Percentiles rank a stretch among this genome's conserved stretches.
Evolutionary conservation across 1,284 basidiomycete genomes (phyloP).

Genomic region (Irpex sp.): DNA sequence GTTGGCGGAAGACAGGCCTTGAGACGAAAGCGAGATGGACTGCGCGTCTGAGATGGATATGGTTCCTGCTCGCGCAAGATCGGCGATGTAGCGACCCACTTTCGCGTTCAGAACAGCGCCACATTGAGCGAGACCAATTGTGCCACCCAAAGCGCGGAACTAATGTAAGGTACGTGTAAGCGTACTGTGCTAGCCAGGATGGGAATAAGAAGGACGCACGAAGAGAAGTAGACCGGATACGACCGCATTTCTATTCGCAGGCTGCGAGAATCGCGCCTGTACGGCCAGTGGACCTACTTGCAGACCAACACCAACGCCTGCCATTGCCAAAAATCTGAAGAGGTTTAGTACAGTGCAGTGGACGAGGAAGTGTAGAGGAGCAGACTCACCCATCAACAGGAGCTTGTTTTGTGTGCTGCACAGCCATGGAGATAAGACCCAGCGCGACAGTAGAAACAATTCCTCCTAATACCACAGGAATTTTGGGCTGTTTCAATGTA

Average conservation of each 20-base stretch:
- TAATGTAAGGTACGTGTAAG: constrained; percentile 14
- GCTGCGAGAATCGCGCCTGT: constrained; percentile 44
- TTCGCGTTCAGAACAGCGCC: constrained; percentile 43
- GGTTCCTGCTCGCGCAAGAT: constrained; percentile 23
- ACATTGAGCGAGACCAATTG: constrained; percentile 48
- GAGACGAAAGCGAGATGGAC: constrained; percentile 20
- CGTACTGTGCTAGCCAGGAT: neutral
- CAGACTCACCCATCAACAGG: constrained; percentile 35
- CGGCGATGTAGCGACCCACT: constrained; percentile 32
- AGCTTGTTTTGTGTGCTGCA: constrained; percentile 32
- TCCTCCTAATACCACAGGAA: constrained; percentile 36
- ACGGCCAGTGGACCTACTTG: constrained; percentile 35
- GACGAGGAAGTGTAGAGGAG: neutral
- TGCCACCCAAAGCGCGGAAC: constrained; percentile 47
- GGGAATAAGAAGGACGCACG: constrained; percentile 27
- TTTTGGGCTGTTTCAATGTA: constrained; percentile 32
- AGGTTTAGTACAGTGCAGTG: neutral
- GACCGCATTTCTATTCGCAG: constrained; percentile 34
- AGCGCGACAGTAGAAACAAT: constrained; percentile 34
- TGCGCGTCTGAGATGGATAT: constrained; percentile 26
- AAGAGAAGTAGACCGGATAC: constrained; percentile 41
- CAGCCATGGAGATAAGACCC: constrained; percentile 40
- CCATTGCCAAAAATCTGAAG: constrained; percentile 41
- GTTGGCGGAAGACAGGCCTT: constrained; percentile 29
- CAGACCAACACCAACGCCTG: constrained; percentile 42